Evolutionary conservation across 495 filamentous ascomycete species (phyloP).

Genomic region (Amniculicola lignicola): DNA sequence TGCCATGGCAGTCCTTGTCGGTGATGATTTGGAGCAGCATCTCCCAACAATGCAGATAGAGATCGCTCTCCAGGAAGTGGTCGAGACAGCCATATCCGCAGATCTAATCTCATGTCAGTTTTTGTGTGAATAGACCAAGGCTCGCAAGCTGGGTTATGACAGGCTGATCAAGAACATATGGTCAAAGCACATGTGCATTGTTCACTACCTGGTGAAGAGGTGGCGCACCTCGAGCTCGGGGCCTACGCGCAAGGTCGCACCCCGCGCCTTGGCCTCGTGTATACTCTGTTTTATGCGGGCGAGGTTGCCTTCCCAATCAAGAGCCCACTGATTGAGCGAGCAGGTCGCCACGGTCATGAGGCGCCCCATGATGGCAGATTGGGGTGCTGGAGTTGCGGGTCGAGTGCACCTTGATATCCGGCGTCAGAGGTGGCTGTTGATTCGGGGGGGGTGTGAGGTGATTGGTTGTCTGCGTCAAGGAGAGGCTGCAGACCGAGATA

Average conservation of each 20-base stretch:
- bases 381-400: background rate
- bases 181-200: too few relatives aligned
- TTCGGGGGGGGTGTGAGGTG: background rate
- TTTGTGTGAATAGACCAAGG: too few relatives aligned
- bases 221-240: slow-evolving; percentile 73
- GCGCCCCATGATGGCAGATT: slow-evolving; percentile 39
- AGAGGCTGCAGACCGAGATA: too few relatives aligned
- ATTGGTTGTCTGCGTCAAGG: too few relatives aligned
- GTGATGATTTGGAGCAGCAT: slow-evolving; percentile 62
- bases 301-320: slow-evolving; percentile 63
- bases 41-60: slow-evolving; percentile 65
- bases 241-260: slow-evolving; percentile 71
- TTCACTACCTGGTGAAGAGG: too few relatives aligned
- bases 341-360: slow-evolving; percentile 52
- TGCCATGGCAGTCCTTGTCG: slow-evolving; percentile 65
- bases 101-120: too few relatives aligned
- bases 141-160: background rate
- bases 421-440: background rate
- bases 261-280: slow-evolving; percentile 62
- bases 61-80: slow-evolving; percentile 62
- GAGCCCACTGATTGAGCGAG: slow-evolving; percentile 44
- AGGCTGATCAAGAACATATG: slow-evolving; percentile 51
- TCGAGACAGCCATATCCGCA: slow-evolving; percentile 69
- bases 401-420: too few relatives aligned
- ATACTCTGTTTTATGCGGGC: slow-evolving; percentile 75